phyloP scores from a whole-genome alignment of 345 rosid species.

The Streptanthus diversifolius region DNA sequence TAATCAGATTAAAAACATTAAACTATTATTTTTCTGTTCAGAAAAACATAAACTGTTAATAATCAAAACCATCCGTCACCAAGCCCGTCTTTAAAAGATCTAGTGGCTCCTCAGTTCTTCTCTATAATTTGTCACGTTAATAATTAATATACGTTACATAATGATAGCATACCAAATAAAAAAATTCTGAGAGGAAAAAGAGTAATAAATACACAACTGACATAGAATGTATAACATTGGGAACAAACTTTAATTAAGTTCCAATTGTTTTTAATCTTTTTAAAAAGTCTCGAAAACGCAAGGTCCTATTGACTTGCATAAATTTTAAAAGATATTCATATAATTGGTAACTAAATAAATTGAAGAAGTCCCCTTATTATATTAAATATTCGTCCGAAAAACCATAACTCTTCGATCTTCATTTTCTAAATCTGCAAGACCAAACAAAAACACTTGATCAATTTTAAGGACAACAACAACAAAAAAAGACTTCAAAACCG shows the following conservation, averaged over 20 bases:
- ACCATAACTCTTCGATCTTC: neutral
- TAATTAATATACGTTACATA: neutral
- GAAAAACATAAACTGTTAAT: no score
- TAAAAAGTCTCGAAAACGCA: neutral
- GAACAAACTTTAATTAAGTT: conserved; percentile 1
- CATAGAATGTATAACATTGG: neutral
- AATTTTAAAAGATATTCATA: neutral
- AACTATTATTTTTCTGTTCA: no score
- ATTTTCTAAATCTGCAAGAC: conserved; percentile 31
- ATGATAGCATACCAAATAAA: neutral
- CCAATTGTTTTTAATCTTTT: neutral
- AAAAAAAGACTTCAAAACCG: neutral
- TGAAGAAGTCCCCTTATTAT: neutral
- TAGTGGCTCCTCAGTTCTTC: neutral
- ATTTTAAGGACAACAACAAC: neutral
- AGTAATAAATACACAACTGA: neutral
- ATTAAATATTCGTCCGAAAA: neutral
- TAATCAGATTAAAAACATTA: no score
- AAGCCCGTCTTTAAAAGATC: neutral
- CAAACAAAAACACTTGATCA: neutral
- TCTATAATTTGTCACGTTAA: neutral
- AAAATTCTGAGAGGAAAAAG: neutral
- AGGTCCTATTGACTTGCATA: neutral
- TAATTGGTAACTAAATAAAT: neutral
- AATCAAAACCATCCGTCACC: no score